These are phyloP conservation scores for Erythrophleum ivorense DNA, from an alignment of 331 rosid species.

Conservation along the genomic window DNA sequence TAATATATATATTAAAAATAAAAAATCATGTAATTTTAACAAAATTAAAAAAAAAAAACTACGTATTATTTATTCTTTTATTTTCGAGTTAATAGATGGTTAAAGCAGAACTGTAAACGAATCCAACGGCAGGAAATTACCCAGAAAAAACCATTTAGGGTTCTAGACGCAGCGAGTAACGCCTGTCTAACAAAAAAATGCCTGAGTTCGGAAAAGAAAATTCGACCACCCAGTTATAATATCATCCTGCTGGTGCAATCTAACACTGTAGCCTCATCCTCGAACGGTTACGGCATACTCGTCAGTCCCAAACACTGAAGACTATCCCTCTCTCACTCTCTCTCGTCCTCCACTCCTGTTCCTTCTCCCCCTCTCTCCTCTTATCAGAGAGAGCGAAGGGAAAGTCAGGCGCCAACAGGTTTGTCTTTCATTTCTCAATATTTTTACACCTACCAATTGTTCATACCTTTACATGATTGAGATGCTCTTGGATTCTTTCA, in stretches of 20 bases:
- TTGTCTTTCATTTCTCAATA: conserved; percentile 33
- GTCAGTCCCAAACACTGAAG: not conserved
- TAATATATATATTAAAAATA: too few species aligned
- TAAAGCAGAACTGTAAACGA: not conserved
- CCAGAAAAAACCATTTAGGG: not conserved
- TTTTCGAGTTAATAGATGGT: not conserved
- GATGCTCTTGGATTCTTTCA: not conserved
- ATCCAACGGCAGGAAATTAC: not conserved
- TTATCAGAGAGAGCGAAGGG: conserved; percentile 12
- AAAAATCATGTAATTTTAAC: too few species aligned
- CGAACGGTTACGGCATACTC: not conserved
- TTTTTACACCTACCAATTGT: not conserved
- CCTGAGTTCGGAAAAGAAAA: not conserved
- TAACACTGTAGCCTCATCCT: conserved; percentile 47
- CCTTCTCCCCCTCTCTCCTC: conserved; percentile 15
- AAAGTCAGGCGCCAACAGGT: conserved; percentile 35
- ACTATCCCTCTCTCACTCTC: not conserved
- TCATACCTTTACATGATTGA: not conserved
- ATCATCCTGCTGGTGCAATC: not conserved
- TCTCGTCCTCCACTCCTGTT: not conserved
- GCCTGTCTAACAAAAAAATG: not conserved
- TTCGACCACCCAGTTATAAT: not conserved
- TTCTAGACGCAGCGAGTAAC: conserved; percentile 6
- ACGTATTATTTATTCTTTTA: too few species aligned
- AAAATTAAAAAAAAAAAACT: too few species aligned